These are phyloP conservation scores for Plasmodium relictum DNA, from an alignment of 169 alveolate species.

Conservation along the genomic window DNA sequence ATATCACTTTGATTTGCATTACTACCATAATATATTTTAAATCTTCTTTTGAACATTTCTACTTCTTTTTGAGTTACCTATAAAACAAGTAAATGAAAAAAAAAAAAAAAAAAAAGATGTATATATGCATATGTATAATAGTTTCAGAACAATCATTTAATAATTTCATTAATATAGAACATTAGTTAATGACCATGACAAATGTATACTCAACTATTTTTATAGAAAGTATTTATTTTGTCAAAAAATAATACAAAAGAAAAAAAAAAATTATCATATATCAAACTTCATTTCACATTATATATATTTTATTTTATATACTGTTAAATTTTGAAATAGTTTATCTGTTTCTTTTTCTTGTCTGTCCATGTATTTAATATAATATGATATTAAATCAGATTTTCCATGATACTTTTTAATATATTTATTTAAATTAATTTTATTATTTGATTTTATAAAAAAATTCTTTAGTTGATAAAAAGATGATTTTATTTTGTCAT, in stretches of 20 bases:
- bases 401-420: conserved; percentile 31
- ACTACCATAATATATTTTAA: conserved; percentile 26
- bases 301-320: neutral
- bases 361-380: conserved; percentile 18
- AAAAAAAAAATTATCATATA: neutral
- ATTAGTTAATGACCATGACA: no score
- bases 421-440: conserved; percentile 18
- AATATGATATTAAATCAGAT: conserved; percentile 19
- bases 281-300: neutral
- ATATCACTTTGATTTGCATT: conserved; percentile 10
- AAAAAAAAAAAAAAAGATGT: neutral
- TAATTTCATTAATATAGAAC: no score
- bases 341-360: conserved; percentile 12
- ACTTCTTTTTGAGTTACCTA: conserved; percentile 31
- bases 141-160: neutral
- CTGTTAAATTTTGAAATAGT: conserved; percentile 10
- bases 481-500: conserved; percentile 20
- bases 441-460: conserved; percentile 5
- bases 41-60: conserved; percentile 34
- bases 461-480: conserved; percentile 11
- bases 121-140: neutral
- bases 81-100: neutral
- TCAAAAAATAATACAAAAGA: neutral
- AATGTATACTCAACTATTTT: no score
- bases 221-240: no score